These are phyloP conservation scores for Nectriaceae sp. DNA, from an alignment of 2,329 filamentous ascomycete genomes.

Conservation along the genomic window DNA sequence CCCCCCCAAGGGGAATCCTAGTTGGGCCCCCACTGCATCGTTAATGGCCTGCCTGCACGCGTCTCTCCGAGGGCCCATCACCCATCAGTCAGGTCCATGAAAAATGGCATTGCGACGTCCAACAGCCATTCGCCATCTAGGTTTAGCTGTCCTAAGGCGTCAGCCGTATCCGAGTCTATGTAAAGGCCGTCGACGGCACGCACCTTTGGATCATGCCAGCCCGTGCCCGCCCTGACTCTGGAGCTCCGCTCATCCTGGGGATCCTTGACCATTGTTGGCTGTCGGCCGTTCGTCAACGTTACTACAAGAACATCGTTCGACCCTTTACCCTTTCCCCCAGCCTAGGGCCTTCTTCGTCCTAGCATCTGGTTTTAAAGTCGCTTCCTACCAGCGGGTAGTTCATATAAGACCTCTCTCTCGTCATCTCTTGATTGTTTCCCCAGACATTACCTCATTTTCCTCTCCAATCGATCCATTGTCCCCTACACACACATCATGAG, in stretches of 20 bases:
- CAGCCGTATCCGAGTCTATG: slow-evolving; percentile 24
- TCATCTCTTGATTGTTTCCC: slow-evolving; percentile 15
- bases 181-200: slow-evolving; percentile 25
- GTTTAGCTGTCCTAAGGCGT: slow-evolving; percentile 29
- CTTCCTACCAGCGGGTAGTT: slow-evolving; percentile 24
- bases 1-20: slow-evolving; percentile 31
- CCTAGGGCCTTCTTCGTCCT: slow-evolving; percentile 22
- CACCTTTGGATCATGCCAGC: slow-evolving; percentile 32
- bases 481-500: slow-evolving; percentile 27
- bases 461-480: slow-evolving; percentile 8
- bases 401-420: slow-evolving; percentile 24
- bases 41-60: slow-evolving; percentile 22
- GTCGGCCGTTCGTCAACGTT: slow-evolving; percentile 23
- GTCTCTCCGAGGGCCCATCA: slow-evolving; percentile 21
- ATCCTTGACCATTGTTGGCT: slow-evolving; percentile 30
- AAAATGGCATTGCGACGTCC: slow-evolving; percentile 30
- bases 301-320: slow-evolving; percentile 32
- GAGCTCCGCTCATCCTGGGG: slow-evolving; percentile 26
- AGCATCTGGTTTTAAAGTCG: slow-evolving; percentile 25
- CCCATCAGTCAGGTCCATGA: slow-evolving; percentile 30
- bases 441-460: slow-evolving; percentile 11
- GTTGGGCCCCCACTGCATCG: slow-evolving; percentile 27
- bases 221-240: slow-evolving; percentile 16
- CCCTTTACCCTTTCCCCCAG: slow-evolving; percentile 20
- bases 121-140: slow-evolving; percentile 30